phyloP scores from a whole-genome alignment of 2,329 filamentous ascomycete genomes.

The Alternaria sp. region DNA sequence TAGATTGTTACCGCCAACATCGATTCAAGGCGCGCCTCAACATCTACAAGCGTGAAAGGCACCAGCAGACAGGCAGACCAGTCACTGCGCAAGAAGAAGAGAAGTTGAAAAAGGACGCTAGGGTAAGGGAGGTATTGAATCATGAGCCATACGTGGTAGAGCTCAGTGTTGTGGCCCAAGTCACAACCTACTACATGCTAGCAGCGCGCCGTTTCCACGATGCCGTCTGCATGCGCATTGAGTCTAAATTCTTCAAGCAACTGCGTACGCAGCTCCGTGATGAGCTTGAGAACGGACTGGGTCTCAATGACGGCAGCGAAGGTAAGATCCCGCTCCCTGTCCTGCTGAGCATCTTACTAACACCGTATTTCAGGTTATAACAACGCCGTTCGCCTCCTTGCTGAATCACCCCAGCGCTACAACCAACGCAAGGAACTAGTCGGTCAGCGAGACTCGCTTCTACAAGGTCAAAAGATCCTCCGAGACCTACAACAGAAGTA shows the following conservation, averaged over 20 bases:
- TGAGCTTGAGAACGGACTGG: conserved; percentile 35
- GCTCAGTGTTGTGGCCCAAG: conserved; percentile 68
- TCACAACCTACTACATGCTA: conserved; percentile 74
- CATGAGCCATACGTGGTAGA: conserved; percentile 68
- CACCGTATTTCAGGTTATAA: conserved; percentile 1
- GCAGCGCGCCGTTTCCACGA: conserved; percentile 73
- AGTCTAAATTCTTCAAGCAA: conserved; percentile 46
- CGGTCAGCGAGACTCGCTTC: conserved; percentile 17
- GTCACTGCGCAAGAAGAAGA: conserved; percentile 35
- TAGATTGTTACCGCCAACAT: conserved; percentile 30
- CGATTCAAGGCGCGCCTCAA: conserved; percentile 39
- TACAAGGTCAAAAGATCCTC: conserved; percentile 23
- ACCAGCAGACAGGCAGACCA: conserved; percentile 22
- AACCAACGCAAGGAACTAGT: conserved; percentile 20
- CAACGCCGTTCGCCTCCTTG: conserved; percentile 23
- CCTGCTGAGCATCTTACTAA: conserved; percentile 1
- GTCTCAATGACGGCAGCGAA: conserved; percentile 27
- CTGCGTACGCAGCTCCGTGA: conserved; percentile 31
- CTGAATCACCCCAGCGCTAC: conserved; percentile 20
- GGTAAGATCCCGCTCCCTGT: conserved; percentile 21
- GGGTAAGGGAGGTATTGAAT: conserved; percentile 52
- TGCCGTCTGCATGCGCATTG: conserved; percentile 50
- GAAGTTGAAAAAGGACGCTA: conserved; percentile 35
- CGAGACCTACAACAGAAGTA: conserved; percentile 27
- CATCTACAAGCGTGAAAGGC: conserved; percentile 36